Conservation (phyloP, 2,329 filamentous ascomycete genomes). For the Elsinoe necatrix region DNA sequence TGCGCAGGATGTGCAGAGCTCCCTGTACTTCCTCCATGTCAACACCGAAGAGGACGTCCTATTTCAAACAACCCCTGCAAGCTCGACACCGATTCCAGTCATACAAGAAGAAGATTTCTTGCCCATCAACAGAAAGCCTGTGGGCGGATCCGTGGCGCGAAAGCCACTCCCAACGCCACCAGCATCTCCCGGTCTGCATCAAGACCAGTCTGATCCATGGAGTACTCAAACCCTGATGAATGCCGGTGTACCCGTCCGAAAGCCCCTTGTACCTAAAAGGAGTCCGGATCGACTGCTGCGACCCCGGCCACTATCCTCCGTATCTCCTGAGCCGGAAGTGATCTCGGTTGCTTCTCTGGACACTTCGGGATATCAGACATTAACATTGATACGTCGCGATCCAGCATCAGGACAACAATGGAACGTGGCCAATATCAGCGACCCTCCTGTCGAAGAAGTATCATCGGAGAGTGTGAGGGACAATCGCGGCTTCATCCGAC, state of each 20-base stretch:
- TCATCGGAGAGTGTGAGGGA: slow-evolving; percentile 35
- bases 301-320: neutral
- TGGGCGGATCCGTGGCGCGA: slow-evolving; percentile 9
- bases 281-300: neutral
- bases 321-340: neutral
- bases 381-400: slow-evolving; percentile 46
- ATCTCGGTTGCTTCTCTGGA: neutral
- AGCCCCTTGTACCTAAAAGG: slow-evolving; percentile 8
- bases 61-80: neutral
- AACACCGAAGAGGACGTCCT: slow-evolving; percentile 33
- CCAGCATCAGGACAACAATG: slow-evolving; percentile 42
- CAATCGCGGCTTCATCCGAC: slow-evolving; percentile 23
- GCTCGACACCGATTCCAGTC: neutral
- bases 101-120: neutral
- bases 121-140: neutral
- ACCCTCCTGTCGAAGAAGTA: slow-evolving; percentile 37
- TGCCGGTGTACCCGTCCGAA: neutral
- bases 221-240: neutral
- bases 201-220: neutral
- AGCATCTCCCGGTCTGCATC: slow-evolving; percentile 11
- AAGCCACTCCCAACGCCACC: slow-evolving; percentile 20
- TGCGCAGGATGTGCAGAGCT: slow-evolving; percentile 74
- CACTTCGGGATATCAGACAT: slow-evolving; percentile 10
- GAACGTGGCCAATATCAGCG: slow-evolving; percentile 43
- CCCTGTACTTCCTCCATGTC: slow-evolving; percentile 85